Evolutionary conservation across 768 basidiomycete species (phyloP), one percentile per base, ranked within the genome.

Genomic region (Tylopilus cervinicoccineus): DNA sequence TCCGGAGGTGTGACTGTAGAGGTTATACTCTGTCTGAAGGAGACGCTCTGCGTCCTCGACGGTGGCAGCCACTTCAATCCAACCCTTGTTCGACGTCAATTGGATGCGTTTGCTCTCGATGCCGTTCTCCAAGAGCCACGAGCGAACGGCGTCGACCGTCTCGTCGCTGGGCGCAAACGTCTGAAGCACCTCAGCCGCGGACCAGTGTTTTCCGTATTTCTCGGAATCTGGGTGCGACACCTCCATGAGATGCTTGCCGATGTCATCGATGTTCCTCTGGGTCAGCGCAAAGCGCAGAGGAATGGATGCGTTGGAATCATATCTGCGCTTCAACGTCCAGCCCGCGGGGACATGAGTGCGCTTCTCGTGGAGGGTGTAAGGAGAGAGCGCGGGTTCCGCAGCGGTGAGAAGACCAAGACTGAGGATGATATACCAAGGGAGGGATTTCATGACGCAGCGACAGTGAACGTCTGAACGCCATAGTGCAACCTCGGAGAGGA

Each of bases 261-360:
- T 29, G 20, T 29, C 44, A n/a, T 45, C 44, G 6, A 45, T 28
- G 32, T 38, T 45, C 13, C 20, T 37, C 43, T 34, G 70, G n/a
- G 52, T 44, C 19, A 72, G 56, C 9, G 67, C 65, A 45, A 69
- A 59, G 24, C 61, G 62, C 23, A 70, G 23, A 11, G 43, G 43
- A 41, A 41, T 19, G 6, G 17, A 6, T 29, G 19, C 10, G 28
- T 7, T 33, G 17, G 43, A n/a, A 16, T 43, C 43, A 43, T 33
- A 7, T 53, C 70, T 64, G 22, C 72, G 68, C 29, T 66, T 55
- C 34, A 67, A 58, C 1, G 60, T 50, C 76, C 77, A 79, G 3
- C 60, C 61, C 6, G 44, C 10, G 9, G 73, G 45, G 34, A 38
- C 5, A 13, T 29, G 26, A 10, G 43, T 43, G 22, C 31, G 43